These are phyloP conservation scores for Saccharomycopsis javanensis DNA, from an alignment of 805 yeast species.

Conservation along the genomic window DNA sequence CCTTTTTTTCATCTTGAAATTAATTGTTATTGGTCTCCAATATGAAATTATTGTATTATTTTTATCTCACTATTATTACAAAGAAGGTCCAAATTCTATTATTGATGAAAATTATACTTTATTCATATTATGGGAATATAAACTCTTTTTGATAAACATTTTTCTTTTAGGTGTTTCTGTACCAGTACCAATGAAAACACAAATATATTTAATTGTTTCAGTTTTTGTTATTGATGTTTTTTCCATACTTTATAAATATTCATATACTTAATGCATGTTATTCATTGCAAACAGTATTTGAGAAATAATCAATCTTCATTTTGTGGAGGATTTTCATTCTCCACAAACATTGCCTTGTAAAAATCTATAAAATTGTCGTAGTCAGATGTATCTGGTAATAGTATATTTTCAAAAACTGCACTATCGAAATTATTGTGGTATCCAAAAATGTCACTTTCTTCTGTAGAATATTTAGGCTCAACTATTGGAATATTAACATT, in stretches of 20 bases:
- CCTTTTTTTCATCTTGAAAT: not conserved
- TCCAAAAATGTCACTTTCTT: not conserved
- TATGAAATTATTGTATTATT: not conserved
- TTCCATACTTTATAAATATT: not conserved
- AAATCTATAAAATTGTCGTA: slow-evolving; percentile 12
- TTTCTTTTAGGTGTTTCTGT: not conserved
- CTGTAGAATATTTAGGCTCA: not conserved
- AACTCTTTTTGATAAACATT: not conserved
- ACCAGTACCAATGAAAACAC: not conserved
- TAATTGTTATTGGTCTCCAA: not conserved
- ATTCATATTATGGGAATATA: not conserved
- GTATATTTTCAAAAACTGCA: slow-evolving; percentile 6
- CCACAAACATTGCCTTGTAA: slow-evolving; percentile 6
- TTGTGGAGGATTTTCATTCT: not conserved
- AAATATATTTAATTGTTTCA: not conserved
- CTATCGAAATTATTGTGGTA: slow-evolving; percentile 5
- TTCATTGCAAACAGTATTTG: not conserved
- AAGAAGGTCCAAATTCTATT: not conserved
- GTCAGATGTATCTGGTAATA: slow-evolving; percentile 8
- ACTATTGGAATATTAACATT: not conserved
- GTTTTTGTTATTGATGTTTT: not conserved
- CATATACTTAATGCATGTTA: not conserved
- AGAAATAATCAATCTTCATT: not conserved
- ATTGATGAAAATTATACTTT: not conserved
- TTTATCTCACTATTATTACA: not conserved